Conservation (phyloP, 495 filamentous ascomycete species). For the Penicillium waksmanii region DNA sequence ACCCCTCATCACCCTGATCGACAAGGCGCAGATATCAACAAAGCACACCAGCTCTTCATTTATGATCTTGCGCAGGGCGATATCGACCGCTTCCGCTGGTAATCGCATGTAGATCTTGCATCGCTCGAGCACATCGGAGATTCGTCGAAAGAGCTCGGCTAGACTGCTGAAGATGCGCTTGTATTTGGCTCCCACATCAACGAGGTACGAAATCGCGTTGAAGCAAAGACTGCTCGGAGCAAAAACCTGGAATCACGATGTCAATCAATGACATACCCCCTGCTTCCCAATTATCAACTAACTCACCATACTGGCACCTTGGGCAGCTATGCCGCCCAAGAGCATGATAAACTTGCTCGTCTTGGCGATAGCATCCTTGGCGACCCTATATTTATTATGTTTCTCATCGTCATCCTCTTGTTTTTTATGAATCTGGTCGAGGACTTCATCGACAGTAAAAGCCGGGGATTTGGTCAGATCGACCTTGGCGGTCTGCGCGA, state of each 20-base stretch:
- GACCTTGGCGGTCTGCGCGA: slow-evolving; percentile 25
- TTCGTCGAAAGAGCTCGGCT: slow-evolving; percentile 25
- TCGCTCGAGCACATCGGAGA: slow-evolving; percentile 32
- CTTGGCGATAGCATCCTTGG: slow-evolving; percentile 25
- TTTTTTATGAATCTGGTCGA: slow-evolving; percentile 25
- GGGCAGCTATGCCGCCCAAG: slow-evolving; percentile 25
- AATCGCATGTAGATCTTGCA: slow-evolving; percentile 34
- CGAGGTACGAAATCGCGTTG: slow-evolving; percentile 32
- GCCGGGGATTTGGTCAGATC: slow-evolving; percentile 21
- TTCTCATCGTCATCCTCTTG: slow-evolving; percentile 24
- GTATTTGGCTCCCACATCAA: slow-evolving; percentile 29
- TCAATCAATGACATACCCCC: not conserved
- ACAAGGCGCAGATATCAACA: slow-evolving; percentile 31
- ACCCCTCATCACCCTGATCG: slow-evolving; percentile 30
- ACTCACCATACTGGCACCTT: slow-evolving; percentile 29
- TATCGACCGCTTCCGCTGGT: slow-evolving; percentile 26
- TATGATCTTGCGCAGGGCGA: slow-evolving; percentile 29
- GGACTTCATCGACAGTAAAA: slow-evolving; percentile 22
- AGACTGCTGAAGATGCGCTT: slow-evolving; percentile 36
- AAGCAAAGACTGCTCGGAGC: slow-evolving; percentile 29
- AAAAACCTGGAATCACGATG: slow-evolving; percentile 19
- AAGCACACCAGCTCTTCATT: slow-evolving; percentile 35
- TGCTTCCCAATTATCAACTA: not conserved
- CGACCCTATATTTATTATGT: slow-evolving; percentile 23
- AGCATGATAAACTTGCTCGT: slow-evolving; percentile 22